These are phyloP conservation scores for Cenchrus americanus DNA, from an alignment of 176 grass and related monocot species.

Conservation along the genomic window DNA sequence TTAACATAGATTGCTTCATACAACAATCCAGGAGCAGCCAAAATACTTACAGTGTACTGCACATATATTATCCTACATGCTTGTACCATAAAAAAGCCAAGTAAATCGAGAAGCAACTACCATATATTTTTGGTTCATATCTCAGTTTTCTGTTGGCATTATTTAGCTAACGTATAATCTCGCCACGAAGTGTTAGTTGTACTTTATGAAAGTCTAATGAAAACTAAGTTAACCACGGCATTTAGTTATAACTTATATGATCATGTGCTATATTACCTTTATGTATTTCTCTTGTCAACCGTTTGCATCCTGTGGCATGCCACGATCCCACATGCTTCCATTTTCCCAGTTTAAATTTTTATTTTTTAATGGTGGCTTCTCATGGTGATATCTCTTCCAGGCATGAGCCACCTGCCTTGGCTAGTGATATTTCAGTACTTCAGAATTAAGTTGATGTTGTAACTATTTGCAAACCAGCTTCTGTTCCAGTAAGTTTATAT, in stretches of 20 bases:
- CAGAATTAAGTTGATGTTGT: constrained; percentile 85
- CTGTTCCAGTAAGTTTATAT: constrained; percentile 74
- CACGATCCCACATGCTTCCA: constrained; percentile 20
- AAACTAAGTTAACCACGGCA: background rate
- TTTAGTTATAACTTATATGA: background rate
- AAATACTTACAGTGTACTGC: constrained; percentile 11
- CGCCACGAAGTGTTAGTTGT: background rate
- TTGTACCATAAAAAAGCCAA: constrained; percentile 15
- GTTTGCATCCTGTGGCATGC: background rate
- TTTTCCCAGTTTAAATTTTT: constrained; percentile 15
- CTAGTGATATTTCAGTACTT: constrained; percentile 73
- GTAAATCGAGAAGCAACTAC: background rate
- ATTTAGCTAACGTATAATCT: constrained; percentile 9
- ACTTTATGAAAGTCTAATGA: background rate
- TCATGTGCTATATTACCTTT: background rate
- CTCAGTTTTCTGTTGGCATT: background rate
- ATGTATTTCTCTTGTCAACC: background rate
- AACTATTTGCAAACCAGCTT: constrained; percentile 92
- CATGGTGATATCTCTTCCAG: constrained; percentile 54
- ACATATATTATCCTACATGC: background rate
- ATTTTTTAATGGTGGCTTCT: background rate
- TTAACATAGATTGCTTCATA: background rate
- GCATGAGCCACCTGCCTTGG: constrained; percentile 89
- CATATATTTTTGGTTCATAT: constrained; percentile 13
- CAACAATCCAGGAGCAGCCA: background rate